phyloP scores from a whole-genome alignment of 2,329 filamentous ascomycete genomes.

The Didymella segeticola region DNA sequence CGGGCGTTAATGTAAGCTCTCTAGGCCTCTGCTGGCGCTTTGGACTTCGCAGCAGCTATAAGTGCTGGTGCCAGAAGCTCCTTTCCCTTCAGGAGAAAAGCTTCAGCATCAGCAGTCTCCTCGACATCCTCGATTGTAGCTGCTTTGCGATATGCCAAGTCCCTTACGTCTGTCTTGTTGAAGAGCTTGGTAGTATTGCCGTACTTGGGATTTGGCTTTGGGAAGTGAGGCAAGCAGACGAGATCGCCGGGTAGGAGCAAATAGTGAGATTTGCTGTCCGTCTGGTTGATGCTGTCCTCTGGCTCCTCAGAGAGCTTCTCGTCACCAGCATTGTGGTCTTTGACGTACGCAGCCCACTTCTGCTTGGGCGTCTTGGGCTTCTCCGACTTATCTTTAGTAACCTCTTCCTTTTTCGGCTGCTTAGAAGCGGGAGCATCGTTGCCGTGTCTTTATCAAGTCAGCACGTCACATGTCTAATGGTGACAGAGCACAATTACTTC shows the following conservation, averaged over 20 bases:
- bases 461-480: neutral
- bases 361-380: constrained; percentile 18
- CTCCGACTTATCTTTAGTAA: neutral
- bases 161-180: constrained; percentile 9
- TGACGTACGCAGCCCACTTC: constrained; percentile 19
- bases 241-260: constrained; percentile 16
- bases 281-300: constrained; percentile 17
- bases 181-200: constrained; percentile 25
- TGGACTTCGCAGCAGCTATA: neutral
- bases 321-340: constrained; percentile 3
- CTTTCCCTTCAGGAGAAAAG: neutral
- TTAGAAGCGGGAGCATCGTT: neutral
- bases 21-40: neutral
- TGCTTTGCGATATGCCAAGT: neutral
- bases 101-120: neutral
- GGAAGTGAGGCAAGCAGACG: constrained; percentile 15
- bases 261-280: constrained; percentile 18
- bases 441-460: neutral
- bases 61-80: neutral
- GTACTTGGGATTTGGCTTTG: constrained; percentile 19
- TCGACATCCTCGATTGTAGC: neutral
- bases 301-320: constrained; percentile 18
- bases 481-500: neutral
- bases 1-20: neutral
- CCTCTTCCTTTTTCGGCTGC: neutral